Conservation (phyloP, 2,329 filamentous ascomycete species). For the Cercospora sesami region DNA sequence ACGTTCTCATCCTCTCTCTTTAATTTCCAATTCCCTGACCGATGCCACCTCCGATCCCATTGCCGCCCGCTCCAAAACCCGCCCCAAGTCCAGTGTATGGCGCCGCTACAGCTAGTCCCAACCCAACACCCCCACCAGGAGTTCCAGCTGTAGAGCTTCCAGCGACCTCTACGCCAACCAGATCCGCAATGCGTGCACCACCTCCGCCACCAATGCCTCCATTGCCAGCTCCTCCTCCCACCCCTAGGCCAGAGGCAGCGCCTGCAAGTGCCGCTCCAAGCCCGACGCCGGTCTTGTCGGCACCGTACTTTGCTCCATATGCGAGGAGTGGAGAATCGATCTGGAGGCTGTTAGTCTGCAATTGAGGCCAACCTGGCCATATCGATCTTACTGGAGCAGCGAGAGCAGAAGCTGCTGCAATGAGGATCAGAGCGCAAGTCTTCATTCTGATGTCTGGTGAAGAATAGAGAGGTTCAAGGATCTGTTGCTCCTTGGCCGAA, state of each 20-base stretch:
- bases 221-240: conserved; percentile 17
- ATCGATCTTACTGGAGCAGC: conserved; percentile 9
- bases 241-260: background rate
- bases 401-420: conserved; percentile 7
- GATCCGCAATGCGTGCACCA: background rate
- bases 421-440: background rate
- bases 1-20: too few species aligned
- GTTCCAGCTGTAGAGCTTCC: conserved; percentile 8
- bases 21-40: conserved; percentile 10
- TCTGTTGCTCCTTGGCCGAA: too few species aligned
- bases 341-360: background rate
- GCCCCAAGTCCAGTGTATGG: background rate
- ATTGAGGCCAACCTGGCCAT: too few species aligned
- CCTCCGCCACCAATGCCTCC: conserved; percentile 14
- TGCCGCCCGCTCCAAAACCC: conserved; percentile 5
- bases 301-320: background rate
- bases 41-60: conserved; percentile 6
- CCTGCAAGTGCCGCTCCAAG: conserved; percentile 10
- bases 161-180: background rate
- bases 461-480: too few species aligned
- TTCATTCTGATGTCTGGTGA: too few species aligned
- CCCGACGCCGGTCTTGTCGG: conserved; percentile 10
- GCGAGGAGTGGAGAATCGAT: conserved; percentile 6
- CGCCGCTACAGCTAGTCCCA: conserved; percentile 12
- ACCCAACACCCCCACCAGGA: conserved; percentile 8